These are phyloP conservation scores for Akanthomyces lecanii DNA, from an alignment of 2,329 filamentous ascomycete genomes.

Conservation along the genomic window DNA sequence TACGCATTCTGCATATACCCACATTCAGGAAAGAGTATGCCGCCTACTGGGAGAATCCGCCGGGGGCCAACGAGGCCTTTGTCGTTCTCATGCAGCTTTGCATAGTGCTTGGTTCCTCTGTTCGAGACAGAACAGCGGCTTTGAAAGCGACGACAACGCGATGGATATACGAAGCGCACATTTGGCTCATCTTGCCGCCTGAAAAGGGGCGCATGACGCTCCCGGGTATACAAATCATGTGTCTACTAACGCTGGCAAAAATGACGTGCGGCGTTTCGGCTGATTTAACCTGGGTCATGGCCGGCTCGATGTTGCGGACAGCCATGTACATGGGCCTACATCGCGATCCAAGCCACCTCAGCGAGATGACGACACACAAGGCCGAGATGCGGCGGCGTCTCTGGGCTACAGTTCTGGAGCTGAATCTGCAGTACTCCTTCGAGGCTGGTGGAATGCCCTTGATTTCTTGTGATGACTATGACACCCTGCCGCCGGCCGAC, in stretches of 20 bases:
- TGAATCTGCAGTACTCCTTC: constrained; percentile 48
- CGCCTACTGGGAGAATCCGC: constrained; percentile 42
- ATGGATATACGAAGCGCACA: constrained; percentile 51
- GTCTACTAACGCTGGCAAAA: constrained; percentile 47
- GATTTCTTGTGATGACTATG: constrained; percentile 43
- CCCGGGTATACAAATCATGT: constrained; percentile 46
- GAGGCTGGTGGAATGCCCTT: constrained; percentile 49
- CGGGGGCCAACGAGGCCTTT: constrained; percentile 39
- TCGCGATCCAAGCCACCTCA: constrained; percentile 49
- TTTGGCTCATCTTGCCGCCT: constrained; percentile 44
- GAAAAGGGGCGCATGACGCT: constrained; percentile 49
- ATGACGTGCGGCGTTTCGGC: constrained; percentile 43
- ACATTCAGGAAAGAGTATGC: constrained; percentile 53
- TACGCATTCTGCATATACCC: constrained; percentile 55
- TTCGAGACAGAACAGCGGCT: constrained; percentile 43
- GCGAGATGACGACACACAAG: constrained; percentile 42
- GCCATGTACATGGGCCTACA: constrained; percentile 58
- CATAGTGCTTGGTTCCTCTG: constrained; percentile 46
- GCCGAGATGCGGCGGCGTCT: constrained; percentile 52
- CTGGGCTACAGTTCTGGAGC: constrained; percentile 53
- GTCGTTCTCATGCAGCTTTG: constrained; percentile 50
- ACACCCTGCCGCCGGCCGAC: constrained; percentile 47
- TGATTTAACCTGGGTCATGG: constrained; percentile 50
- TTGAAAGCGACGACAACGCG: constrained; percentile 40
- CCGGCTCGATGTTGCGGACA: constrained; percentile 46